A percentile compares a stretch with the other conserved stretches of the same genome.
Conservation (phyloP, 371 early-diverging fungal genomes). For the Choanephora cucurbitarum region DNA sequence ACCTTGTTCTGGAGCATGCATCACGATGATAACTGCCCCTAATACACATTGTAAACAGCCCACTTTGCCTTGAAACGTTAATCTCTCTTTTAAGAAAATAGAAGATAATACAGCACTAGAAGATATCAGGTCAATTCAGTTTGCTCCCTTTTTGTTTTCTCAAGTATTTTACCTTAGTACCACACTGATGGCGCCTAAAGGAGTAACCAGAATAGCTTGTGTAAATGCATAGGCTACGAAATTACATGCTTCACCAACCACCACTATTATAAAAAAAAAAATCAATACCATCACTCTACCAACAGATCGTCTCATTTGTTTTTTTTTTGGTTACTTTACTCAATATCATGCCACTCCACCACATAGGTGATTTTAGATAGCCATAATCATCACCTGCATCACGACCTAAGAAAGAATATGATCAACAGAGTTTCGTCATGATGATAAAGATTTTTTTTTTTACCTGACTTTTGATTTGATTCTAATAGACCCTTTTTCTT, state of each 20-base stretch:
- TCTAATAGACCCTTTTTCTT: slow-evolving; percentile 91
- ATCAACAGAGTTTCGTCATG: background rate
- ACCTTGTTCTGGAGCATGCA: slow-evolving; percentile 91
- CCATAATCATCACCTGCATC: slow-evolving; percentile 80
- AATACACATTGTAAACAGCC: slow-evolving; percentile 91
- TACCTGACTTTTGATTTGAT: slow-evolving; percentile 64
- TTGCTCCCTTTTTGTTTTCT: background rate
- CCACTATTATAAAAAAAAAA: slow-evolving; percentile 45
- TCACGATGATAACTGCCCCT: slow-evolving; percentile 87
- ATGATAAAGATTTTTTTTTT: background rate
- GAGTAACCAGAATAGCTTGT: slow-evolving; percentile 93
- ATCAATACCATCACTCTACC: no score
- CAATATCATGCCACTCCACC: slow-evolving; percentile 93
- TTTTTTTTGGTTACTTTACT: no score
- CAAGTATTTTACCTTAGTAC: slow-evolving; percentile 20
- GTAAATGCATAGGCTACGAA: slow-evolving; percentile 96
- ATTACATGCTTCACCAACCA: slow-evolving; percentile 88
- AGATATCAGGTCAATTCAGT: background rate
- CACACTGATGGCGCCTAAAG: slow-evolving; percentile 91
- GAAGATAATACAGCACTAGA: slow-evolving; percentile 86
- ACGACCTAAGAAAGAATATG: slow-evolving; percentile 23
- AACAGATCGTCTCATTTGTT: no score
- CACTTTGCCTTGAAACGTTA: slow-evolving; percentile 82
- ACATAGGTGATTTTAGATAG: slow-evolving; percentile 84
- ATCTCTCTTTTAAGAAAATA: slow-evolving; percentile 83